Evolutionary conservation across 2,329 filamentous ascomycete species (phyloP).

Genomic region (Aspergillus texensis): DNA sequence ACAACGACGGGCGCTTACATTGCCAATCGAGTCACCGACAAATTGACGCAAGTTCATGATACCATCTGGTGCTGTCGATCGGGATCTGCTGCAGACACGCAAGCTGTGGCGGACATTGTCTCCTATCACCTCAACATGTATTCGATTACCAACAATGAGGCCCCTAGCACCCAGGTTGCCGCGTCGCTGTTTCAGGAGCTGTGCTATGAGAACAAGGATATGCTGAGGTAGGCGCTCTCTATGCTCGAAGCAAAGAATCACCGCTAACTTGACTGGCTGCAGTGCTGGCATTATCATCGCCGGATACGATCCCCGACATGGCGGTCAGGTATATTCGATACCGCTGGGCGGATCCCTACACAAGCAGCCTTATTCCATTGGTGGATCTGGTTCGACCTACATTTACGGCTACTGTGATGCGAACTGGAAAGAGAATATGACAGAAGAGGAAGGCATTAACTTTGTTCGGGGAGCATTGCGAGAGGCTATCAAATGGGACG

Average conservation of each 20-base stretch:
- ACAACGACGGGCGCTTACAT: constrained; percentile 98
- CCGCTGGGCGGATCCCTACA: constrained; percentile 94
- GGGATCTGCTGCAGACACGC: constrained; percentile 94
- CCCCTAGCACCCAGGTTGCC: constrained; percentile 91
- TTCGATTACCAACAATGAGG: constrained; percentile 83
- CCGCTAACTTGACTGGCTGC: constrained; percentile 11
- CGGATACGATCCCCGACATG: constrained; percentile 94
- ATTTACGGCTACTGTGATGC: constrained; percentile 99
- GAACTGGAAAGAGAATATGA: constrained; percentile 95
- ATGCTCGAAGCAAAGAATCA: neutral
- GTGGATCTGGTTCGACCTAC: constrained; percentile 95
- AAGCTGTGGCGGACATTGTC: constrained; percentile 96
- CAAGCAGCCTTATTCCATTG: constrained; percentile 95
- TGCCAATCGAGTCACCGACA: constrained; percentile 98
- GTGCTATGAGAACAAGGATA: constrained; percentile 97
- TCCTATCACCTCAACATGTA: constrained; percentile 95
- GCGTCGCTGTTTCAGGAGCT: constrained; percentile 97
- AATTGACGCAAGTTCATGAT: constrained; percentile 96
- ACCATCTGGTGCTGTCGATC: constrained; percentile 99
- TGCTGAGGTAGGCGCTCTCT: constrained; percentile 67
- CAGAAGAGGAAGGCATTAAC: constrained; percentile 81
- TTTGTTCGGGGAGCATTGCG: constrained; percentile 90
- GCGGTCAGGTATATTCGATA: constrained; percentile 96
- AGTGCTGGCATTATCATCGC: constrained; percentile 97
- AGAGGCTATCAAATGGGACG: constrained; percentile 99